phyloP scores from a whole-genome alignment of 495 filamentous ascomycete species.

The Xylaria palmicola region DNA sequence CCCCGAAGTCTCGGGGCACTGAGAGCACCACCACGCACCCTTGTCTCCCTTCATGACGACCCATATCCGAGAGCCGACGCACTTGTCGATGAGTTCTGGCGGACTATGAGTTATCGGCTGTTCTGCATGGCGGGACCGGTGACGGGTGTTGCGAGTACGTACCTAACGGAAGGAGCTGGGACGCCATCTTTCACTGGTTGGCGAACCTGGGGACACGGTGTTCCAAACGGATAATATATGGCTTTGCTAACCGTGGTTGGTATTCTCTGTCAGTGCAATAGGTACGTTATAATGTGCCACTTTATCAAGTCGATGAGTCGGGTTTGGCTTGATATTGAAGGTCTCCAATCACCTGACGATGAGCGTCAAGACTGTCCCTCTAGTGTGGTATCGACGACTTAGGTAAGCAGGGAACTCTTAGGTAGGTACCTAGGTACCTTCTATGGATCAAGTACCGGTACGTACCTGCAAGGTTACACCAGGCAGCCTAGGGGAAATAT shows the following conservation, averaged over 20 bases:
- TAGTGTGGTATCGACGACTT: not conserved
- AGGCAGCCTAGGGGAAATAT: no score
- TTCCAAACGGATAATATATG: not conserved
- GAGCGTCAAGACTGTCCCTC: not conserved
- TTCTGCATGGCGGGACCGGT: not conserved
- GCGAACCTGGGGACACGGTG: not conserved
- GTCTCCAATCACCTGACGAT: not conserved
- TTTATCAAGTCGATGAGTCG: not conserved
- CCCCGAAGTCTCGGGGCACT: no score
- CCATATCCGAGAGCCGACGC: conserved; percentile 96
- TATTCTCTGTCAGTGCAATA: no score
- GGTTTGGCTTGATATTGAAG: not conserved
- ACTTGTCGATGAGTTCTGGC: conserved; percentile 95
- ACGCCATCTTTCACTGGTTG: conserved; percentile 57
- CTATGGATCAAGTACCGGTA: no score
- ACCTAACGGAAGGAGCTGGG: conserved; percentile 80
- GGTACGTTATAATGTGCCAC: no score
- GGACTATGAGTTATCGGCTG: conserved; percentile 16
- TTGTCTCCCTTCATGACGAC: conserved; percentile 99
- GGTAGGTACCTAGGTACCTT: not conserved
- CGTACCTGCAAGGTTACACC: no score
- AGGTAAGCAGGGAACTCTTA: no score
- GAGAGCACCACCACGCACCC: conserved; percentile 49
- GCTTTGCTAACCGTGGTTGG: no score
- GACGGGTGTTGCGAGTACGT: conserved; percentile 16